Evolutionary conservation across 306 rosid genomes (phyloP).

Genomic region (Casuarina glauca): DNA sequence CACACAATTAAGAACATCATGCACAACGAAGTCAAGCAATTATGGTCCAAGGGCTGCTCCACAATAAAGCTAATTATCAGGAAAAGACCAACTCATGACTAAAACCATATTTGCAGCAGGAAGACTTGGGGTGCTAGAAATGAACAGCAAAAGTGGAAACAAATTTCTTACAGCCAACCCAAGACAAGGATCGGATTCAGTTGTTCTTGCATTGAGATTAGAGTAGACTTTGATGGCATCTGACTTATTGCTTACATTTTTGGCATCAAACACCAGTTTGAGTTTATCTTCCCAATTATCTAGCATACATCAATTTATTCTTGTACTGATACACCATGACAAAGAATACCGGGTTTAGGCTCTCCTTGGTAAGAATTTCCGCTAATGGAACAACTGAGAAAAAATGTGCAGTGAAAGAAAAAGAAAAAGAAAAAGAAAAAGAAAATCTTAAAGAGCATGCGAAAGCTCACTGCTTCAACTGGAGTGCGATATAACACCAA

Average conservation of each 20-base stretch:
- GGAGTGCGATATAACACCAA: slow-evolving; percentile 39
- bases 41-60: not conserved
- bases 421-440: not conserved
- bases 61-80: not conserved
- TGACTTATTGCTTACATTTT: not conserved
- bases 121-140: not conserved
- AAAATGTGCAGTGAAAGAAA: not conserved
- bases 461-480: slow-evolving; percentile 43
- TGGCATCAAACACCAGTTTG: not conserved
- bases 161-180: not conserved
- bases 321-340: not conserved
- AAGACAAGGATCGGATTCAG: not conserved
- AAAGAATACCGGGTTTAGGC: not conserved
- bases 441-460: not conserved
- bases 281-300: not conserved
- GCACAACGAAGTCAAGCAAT: not conserved
- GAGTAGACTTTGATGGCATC: not conserved
- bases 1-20: not conserved
- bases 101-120: not conserved
- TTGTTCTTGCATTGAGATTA: not conserved
- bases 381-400: not conserved
- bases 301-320: not conserved
- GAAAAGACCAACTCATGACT: not conserved
- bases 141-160: not conserved
- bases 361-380: not conserved